Conservation (phyloP, 495 filamentous ascomycete genomes). For the Pyronema omphalodes region DNA sequence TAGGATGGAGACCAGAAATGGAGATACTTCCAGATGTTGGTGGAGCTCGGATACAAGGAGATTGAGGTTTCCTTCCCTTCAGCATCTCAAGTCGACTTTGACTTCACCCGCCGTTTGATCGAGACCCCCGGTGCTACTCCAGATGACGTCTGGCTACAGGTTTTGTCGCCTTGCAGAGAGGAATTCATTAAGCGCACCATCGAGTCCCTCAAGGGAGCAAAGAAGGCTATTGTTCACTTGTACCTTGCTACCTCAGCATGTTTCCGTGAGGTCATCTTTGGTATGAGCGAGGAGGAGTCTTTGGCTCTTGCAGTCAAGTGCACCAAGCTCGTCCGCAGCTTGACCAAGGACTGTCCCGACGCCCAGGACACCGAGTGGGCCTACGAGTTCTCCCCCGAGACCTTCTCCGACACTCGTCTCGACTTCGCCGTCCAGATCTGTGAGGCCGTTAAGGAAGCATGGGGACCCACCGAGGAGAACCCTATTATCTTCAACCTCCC, state of each 20-base stretch:
- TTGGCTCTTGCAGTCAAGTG: constrained; percentile 71
- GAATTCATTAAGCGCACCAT: constrained; percentile 86
- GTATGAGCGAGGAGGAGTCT: constrained; percentile 64
- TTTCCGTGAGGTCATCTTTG: constrained; percentile 79
- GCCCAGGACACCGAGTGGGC: constrained; percentile 67
- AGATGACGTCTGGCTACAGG: constrained; percentile 90
- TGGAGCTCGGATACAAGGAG: constrained; percentile 90
- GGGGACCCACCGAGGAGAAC: constrained; percentile 64
- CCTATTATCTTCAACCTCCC: constrained; percentile 96
- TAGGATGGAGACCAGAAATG: constrained; percentile 89
- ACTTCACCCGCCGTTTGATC: constrained; percentile 77
- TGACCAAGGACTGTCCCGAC: constrained; percentile 86
- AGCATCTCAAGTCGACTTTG: constrained; percentile 83
- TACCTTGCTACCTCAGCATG: constrained; percentile 91
- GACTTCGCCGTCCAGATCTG: constrained; percentile 74
- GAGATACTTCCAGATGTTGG: constrained; percentile 85
- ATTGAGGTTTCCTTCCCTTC: constrained; percentile 95
- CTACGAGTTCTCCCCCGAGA: constrained; percentile 93
- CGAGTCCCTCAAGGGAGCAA: constrained; percentile 69
- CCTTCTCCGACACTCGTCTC: constrained; percentile 77
- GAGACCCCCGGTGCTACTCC: constrained; percentile 73
- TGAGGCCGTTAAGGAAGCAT: constrained; percentile 88
- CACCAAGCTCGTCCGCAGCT: constrained; percentile 65
- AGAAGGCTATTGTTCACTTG: constrained; percentile 93
- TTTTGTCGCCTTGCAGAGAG: constrained; percentile 80